These are phyloP conservation scores for Serendipita sp. DNA, from an alignment of 768 basidiomycete genomes.

Conservation along the genomic window DNA sequence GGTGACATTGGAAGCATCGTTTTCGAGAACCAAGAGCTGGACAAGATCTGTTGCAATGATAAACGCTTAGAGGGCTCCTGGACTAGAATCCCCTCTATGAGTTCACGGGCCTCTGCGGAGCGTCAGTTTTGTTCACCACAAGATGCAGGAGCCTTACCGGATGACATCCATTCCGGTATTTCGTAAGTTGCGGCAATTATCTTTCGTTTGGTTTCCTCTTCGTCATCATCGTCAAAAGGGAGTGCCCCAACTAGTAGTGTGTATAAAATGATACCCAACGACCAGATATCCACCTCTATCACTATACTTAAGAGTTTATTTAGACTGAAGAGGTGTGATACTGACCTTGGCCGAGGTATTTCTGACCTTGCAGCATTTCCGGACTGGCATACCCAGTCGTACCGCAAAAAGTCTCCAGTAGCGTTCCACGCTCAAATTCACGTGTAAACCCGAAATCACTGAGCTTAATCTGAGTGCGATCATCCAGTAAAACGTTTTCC, in stretches of 20 bases:
- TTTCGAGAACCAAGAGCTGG: constrained; percentile 70
- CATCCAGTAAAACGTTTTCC: constrained; percentile 87
- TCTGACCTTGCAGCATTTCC: constrained; percentile 77
- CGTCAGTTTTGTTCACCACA: constrained; percentile 4
- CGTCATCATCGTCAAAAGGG: constrained; percentile 85
- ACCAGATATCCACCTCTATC: constrained; percentile 94
- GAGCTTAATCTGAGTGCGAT: constrained; percentile 78
- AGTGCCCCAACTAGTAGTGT: constrained; percentile 76
- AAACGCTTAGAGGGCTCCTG: constrained; percentile 61
- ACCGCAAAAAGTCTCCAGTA: constrained; percentile 90
- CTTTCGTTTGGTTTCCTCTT: constrained; percentile 62
- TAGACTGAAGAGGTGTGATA: constrained; percentile 15
- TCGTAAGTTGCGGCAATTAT: constrained; percentile 79
- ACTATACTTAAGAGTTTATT: constrained; percentile 10
- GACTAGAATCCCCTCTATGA: constrained; percentile 62
- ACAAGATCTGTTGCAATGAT: constrained; percentile 69
- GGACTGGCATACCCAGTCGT: constrained; percentile 87
- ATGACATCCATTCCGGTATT: constrained; percentile 82
- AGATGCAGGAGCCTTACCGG: constrained; percentile 31
- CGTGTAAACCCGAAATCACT: constrained; percentile 93
- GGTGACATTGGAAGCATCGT: constrained; percentile 9
- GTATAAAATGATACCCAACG: constrained; percentile 82
- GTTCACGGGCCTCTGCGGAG: constrained; percentile 59
- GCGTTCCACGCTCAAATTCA: constrained; percentile 61
- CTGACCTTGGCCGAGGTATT: constrained; percentile 76